Conservation (phyloP, 2,329 filamentous ascomycete genomes). For the Colletotrichum scovillei region DNA sequence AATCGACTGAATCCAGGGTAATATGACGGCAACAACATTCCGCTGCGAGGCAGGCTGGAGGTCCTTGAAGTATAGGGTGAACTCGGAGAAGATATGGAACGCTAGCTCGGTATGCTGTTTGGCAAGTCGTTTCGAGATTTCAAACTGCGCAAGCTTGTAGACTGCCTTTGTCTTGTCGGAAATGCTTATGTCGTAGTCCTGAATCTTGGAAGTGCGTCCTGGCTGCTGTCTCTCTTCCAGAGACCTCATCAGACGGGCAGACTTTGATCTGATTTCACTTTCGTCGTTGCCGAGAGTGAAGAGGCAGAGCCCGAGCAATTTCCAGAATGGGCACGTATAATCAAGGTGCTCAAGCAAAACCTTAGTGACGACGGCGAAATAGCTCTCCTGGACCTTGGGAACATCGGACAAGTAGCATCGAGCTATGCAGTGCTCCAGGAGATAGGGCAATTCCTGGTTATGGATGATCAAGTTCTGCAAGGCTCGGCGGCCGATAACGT, state of each 20-base stretch:
- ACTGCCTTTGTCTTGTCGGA: slow-evolving; percentile 98
- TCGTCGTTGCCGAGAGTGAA: slow-evolving; percentile 95
- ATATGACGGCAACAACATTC: slow-evolving; percentile 92
- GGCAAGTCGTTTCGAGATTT: slow-evolving; percentile 90
- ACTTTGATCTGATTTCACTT: slow-evolving; percentile 89
- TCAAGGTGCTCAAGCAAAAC: slow-evolving; percentile 87
- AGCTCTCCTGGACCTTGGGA: slow-evolving; percentile 89
- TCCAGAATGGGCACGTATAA: slow-evolving; percentile 90
- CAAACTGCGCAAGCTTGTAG: slow-evolving; percentile 97
- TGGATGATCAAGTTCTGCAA: slow-evolving; percentile 90
- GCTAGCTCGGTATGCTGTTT: slow-evolving; percentile 90
- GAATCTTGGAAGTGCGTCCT: slow-evolving; percentile 83
- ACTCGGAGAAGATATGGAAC: slow-evolving; percentile 96
- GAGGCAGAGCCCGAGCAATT: slow-evolving; percentile 85
- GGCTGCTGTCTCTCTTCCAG: slow-evolving; percentile 84
- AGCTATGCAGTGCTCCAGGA: slow-evolving; percentile 90
- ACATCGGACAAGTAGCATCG: slow-evolving; percentile 88
- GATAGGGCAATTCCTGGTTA: slow-evolving; percentile 86
- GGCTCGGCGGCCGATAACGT: slow-evolving; percentile 87
- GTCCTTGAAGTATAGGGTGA: slow-evolving; percentile 92
- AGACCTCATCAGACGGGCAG: slow-evolving; percentile 81
- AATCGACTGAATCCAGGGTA: slow-evolving; percentile 96
- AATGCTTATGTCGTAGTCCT: slow-evolving; percentile 98
- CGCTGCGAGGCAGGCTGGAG: slow-evolving; percentile 85
- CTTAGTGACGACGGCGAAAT: slow-evolving; percentile 91